Percentiles rank a stretch among this genome's conserved stretches.
Evolutionary conservation across 2,329 filamentous ascomycete genomes (phyloP).

Genomic region (Calonectria montana): DNA sequence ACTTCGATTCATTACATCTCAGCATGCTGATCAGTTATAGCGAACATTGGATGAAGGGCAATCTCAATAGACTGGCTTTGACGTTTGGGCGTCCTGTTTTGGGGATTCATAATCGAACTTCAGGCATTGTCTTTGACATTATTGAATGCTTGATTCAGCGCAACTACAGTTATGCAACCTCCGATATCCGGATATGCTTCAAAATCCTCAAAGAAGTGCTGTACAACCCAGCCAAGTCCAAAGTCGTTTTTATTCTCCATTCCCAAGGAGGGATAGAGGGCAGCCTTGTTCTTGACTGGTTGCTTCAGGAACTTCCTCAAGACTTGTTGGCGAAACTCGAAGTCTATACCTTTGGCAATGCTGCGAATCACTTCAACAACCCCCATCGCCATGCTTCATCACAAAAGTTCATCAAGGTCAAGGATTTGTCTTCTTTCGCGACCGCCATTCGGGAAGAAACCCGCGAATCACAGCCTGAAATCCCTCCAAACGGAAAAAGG

Average conservation of each 20-base stretch:
- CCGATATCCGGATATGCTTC: slow-evolving; percentile 73
- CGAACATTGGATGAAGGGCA: slow-evolving; percentile 75
- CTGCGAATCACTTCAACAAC: slow-evolving; percentile 86
- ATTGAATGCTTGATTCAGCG: slow-evolving; percentile 83
- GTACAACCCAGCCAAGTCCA: slow-evolving; percentile 70
- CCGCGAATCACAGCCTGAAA: slow-evolving; percentile 38
- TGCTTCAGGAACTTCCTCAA: slow-evolving; percentile 77
- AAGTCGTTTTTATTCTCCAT: slow-evolving; percentile 80
- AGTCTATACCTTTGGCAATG: slow-evolving; percentile 82
- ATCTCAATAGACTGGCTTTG: slow-evolving; percentile 76
- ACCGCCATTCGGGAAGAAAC: slow-evolving; percentile 52
- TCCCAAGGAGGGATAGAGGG: slow-evolving; percentile 83
- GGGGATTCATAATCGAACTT: slow-evolving; percentile 82
- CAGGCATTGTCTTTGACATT: slow-evolving; percentile 80
- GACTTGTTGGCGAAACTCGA: slow-evolving; percentile 76
- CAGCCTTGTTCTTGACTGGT: slow-evolving; percentile 79
- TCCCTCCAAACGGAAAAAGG: slow-evolving; percentile 34
- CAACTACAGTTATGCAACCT: slow-evolving; percentile 77
- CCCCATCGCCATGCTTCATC: slow-evolving; percentile 66
- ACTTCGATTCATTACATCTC: background rate
- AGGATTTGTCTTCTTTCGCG: slow-evolving; percentile 50
- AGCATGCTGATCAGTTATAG: slow-evolving; percentile 46
- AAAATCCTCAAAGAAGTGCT: slow-evolving; percentile 71
- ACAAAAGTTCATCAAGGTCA: slow-evolving; percentile 50
- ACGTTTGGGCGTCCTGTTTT: slow-evolving; percentile 78